These are phyloP conservation scores for Ceratocystis ficicola DNA, from an alignment of 2,329 filamentous ascomycete species.

Conservation along the genomic window DNA sequence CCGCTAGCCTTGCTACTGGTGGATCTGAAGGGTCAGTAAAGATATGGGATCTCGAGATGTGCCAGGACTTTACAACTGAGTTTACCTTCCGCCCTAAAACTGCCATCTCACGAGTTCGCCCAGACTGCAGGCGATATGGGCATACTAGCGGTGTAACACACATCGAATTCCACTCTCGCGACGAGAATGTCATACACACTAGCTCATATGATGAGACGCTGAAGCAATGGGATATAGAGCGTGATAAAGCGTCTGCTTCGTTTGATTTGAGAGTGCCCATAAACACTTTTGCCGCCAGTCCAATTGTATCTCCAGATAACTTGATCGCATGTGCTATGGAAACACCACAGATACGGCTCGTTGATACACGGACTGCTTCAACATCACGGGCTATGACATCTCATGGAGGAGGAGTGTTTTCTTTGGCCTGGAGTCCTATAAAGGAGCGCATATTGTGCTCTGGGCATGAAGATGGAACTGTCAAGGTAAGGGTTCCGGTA, in stretches of 20 bases:
- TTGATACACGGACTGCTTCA: constrained; percentile 43
- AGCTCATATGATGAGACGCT: constrained; percentile 67
- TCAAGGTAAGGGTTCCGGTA: constrained; percentile 28
- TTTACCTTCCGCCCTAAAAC: constrained; percentile 45
- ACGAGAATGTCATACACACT: constrained; percentile 61
- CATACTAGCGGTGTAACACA: constrained; percentile 65
- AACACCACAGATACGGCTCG: constrained; percentile 67
- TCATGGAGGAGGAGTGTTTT: constrained; percentile 54
- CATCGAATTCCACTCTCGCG: constrained; percentile 66
- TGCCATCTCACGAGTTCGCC: constrained; percentile 36
- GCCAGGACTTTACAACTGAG: constrained; percentile 33
- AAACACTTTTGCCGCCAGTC: constrained; percentile 67
- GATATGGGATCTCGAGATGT: constrained; percentile 72
- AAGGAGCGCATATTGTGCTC: constrained; percentile 70
- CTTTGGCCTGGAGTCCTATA: constrained; percentile 69
- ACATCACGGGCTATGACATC: constrained; percentile 56
- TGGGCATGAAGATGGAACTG: constrained; percentile 71
- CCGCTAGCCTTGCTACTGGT: constrained; percentile 61
- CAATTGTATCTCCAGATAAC: constrained; percentile 52
- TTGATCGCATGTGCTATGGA: constrained; percentile 83
- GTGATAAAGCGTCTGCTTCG: constrained; percentile 47
- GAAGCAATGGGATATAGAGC: constrained; percentile 60
- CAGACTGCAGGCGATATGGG: constrained; percentile 26
- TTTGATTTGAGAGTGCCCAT: constrained; percentile 58
- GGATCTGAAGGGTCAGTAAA: constrained; percentile 75